Conservation (phyloP, 2,329 filamentous ascomycete species). For the Talaromyces verruculosus region DNA sequence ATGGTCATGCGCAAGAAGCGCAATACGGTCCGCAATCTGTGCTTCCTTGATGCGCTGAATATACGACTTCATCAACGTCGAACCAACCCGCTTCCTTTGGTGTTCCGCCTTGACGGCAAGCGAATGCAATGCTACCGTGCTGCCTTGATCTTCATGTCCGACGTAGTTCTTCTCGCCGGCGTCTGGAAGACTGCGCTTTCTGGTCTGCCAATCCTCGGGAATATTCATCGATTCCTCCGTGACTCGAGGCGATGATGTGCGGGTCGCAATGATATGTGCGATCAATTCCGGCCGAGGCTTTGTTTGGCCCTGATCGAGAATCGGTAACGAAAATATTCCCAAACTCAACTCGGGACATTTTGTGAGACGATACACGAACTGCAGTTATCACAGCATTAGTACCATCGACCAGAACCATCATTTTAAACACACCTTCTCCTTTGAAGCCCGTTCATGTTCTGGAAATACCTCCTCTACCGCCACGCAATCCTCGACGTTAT, state of each 20-base stretch:
- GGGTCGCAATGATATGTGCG: constrained; percentile 75
- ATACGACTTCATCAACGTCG: constrained; percentile 71
- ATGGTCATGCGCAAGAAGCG: constrained; percentile 73
- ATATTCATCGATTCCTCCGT: constrained; percentile 75
- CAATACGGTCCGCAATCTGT: constrained; percentile 68
- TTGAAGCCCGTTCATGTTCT: constrained; percentile 56
- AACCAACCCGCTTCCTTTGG: constrained; percentile 71
- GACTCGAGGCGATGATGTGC: constrained; percentile 62
- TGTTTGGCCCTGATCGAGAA: constrained; percentile 53
- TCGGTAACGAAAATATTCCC: constrained; percentile 70
- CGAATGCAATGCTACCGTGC: constrained; percentile 78
- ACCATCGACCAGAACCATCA: neutral
- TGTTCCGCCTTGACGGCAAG: constrained; percentile 75
- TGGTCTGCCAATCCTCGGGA: constrained; percentile 64
- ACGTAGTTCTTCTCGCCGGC: constrained; percentile 46
- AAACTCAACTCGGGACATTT: constrained; percentile 74
- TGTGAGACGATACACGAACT: constrained; percentile 63
- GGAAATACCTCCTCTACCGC: constrained; percentile 62
- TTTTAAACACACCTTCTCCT: constrained; percentile 57
- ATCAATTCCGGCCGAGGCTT: constrained; percentile 66
- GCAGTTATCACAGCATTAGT: neutral
- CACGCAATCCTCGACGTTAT: constrained; percentile 55
- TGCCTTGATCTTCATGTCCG: constrained; percentile 71
- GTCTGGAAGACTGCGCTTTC: constrained; percentile 36
- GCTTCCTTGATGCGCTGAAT: constrained; percentile 72